Evolutionary conservation across 345 rosid species (phyloP).

Genomic region (Mangifera indica): DNA sequence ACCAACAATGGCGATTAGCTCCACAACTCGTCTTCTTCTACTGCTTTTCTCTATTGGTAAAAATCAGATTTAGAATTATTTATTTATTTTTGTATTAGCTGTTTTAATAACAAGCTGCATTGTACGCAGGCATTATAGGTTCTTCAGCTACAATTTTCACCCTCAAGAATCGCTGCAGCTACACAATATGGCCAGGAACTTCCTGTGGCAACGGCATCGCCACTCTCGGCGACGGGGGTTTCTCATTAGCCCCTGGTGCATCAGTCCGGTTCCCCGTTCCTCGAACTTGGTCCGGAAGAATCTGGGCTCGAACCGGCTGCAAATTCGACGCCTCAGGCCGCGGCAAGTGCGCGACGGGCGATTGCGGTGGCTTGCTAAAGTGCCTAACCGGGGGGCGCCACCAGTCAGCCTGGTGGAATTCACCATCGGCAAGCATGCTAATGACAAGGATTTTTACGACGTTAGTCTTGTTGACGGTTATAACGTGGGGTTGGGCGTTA

Average conservation of each 20-base stretch:
- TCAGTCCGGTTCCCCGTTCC: conserved; percentile 62
- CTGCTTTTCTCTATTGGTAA: conserved; percentile 31
- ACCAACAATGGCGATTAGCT: conserved; percentile 22
- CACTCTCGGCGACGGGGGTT: conserved; percentile 69
- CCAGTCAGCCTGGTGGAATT: conserved; percentile 72
- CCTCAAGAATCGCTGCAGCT: conserved; percentile 60
- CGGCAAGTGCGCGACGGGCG: conserved; percentile 76
- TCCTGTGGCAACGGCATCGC: conserved; percentile 61
- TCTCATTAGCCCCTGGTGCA: conserved; percentile 49
- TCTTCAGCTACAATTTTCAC: conserved; percentile 61
- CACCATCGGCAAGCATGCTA: conserved; percentile 46
- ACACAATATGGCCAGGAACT: conserved; percentile 88
- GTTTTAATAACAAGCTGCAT: neutral
- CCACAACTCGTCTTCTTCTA: conserved; percentile 18
- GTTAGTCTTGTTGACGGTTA: conserved; percentile 93
- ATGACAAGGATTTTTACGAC: conserved; percentile 81
- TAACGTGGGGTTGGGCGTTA: conserved; percentile 72
- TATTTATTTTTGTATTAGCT: too few relatives aligned
- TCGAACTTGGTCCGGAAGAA: conserved; percentile 77
- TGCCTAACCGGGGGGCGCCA: conserved; percentile 78
- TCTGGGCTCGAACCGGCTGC: conserved; percentile 91
- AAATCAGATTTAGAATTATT: too few relatives aligned
- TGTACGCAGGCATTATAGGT: conserved; percentile 29
- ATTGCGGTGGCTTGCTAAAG: conserved; percentile 67
- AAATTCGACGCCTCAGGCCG: conserved; percentile 59